These are phyloP conservation scores for Fusarium subtropicale DNA, from an alignment of 2,329 filamentous ascomycete species.

Conservation along the genomic window DNA sequence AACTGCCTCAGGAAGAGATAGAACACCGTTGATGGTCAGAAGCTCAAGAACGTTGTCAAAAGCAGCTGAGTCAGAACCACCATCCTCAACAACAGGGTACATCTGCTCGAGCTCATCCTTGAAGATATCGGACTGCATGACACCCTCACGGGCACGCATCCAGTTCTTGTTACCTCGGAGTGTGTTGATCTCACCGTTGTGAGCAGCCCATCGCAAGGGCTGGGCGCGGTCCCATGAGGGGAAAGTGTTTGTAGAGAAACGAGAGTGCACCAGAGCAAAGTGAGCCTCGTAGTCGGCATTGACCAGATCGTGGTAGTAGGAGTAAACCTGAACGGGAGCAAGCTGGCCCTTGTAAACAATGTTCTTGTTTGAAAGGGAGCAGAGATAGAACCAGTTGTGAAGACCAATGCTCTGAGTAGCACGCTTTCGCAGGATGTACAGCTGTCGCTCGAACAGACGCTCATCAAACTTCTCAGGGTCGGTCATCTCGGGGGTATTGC, in stretches of 20 bases:
- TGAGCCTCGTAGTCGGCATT: slow-evolving; percentile 98
- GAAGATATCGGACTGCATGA: slow-evolving; percentile 93
- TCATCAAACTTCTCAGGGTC: slow-evolving; percentile 87
- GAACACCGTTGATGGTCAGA: slow-evolving; percentile 92
- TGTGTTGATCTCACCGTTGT: slow-evolving; percentile 99
- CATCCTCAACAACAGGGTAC: slow-evolving; percentile 96
- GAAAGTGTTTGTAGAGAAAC: slow-evolving; percentile 98
- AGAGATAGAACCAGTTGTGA: slow-evolving; percentile 99
- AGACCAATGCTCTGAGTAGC: slow-evolving; percentile 94
- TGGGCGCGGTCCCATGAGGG: slow-evolving; percentile 98
- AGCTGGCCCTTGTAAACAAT: slow-evolving; percentile 99
- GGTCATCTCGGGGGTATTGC: slow-evolving; percentile 80
- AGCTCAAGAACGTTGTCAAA: slow-evolving; percentile 98
- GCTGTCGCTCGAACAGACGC: slow-evolving; percentile 87
- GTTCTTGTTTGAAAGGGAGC: slow-evolving; percentile 96
- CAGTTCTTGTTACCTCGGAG: slow-evolving; percentile 98
- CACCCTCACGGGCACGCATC: slow-evolving; percentile 97
- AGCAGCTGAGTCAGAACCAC: slow-evolving; percentile 94
- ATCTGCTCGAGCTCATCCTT: slow-evolving; percentile 90
- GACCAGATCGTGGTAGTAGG: slow-evolving; percentile 97
- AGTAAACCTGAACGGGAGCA: slow-evolving; percentile 93
- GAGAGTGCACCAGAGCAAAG: slow-evolving; percentile 95
- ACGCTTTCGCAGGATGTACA: slow-evolving; percentile 94
- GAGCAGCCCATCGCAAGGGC: slow-evolving; percentile 94
- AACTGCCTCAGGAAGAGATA: slow-evolving; percentile 93